Percentiles rank a stretch among this genome's conserved stretches.
Conservation (phyloP, 1,139 yeast species). For the Geotrichum cucujoidarum region DNA sequence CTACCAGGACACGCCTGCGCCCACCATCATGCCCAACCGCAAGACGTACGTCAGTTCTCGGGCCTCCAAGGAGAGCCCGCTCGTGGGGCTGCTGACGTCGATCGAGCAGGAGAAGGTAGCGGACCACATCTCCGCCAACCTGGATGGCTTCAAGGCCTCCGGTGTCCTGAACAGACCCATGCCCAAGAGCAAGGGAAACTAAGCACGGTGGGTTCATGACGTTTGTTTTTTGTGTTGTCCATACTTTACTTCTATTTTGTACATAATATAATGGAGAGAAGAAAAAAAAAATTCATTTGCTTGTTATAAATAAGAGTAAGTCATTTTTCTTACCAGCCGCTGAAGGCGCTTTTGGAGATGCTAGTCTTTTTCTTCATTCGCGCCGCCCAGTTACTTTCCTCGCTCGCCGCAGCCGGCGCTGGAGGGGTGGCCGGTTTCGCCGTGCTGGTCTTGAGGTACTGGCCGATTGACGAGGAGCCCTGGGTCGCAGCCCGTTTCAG, state of each 20-base stretch:
- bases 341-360: constrained; percentile 25
- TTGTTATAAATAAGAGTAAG: neutral
- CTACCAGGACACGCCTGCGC: constrained; percentile 41
- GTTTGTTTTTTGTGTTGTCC: neutral
- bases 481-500: constrained; percentile 16
- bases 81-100: constrained; percentile 28
- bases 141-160: constrained; percentile 21
- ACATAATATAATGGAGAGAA: constrained; percentile 10
- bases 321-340: constrained; percentile 30
- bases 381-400: constrained; percentile 17
- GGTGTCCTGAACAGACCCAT: constrained; percentile 11
- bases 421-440: neutral
- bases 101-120: constrained; percentile 23
- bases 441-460: constrained; percentile 10
- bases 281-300: neutral
- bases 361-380: constrained; percentile 22
- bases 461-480: constrained; percentile 15
- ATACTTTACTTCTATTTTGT: constrained; percentile 1
- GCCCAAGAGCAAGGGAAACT: constrained; percentile 8
- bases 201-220: neutral
- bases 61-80: constrained; percentile 27
- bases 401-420: neutral
- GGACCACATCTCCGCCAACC: constrained; percentile 21
- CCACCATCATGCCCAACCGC: constrained; percentile 31
- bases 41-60: constrained; percentile 25